A percentile compares a stretch with the other conserved stretches of the same genome.
These are phyloP conservation scores for Conticribra weissflogii DNA, from an alignment of 108 stramenopile species.

Conservation along the genomic window DNA sequence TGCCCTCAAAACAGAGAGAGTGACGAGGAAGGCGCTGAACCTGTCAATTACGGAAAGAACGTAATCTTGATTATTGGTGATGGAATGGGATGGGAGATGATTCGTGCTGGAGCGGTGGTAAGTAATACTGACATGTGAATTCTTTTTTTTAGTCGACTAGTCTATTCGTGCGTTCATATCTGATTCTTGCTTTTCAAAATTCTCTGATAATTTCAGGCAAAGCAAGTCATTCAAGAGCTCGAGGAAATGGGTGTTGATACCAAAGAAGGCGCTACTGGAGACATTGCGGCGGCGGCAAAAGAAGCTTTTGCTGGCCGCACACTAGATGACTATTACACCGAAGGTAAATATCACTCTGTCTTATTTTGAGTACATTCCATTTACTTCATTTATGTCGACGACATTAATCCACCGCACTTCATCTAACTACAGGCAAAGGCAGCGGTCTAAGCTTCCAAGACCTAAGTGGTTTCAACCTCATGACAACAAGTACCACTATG, in stretches of 20 bases:
- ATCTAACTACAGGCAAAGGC: slow-evolving; percentile 33
- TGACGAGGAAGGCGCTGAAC: slow-evolving; percentile 3
- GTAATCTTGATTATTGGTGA: slow-evolving; percentile 67
- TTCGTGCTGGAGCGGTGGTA: slow-evolving; percentile 62
- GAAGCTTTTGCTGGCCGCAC: slow-evolving; percentile 52
- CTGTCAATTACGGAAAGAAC: slow-evolving; percentile 39
- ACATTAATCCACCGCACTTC: too few relatives aligned
- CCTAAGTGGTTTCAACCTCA: slow-evolving; percentile 28
- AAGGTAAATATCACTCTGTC: slow-evolving; percentile 31
- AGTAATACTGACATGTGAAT: background rate
- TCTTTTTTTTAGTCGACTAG: background rate
- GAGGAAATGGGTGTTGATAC: slow-evolving; percentile 51
- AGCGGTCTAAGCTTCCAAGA: slow-evolving; percentile 55
- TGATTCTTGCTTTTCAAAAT: background rate
- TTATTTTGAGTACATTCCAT: background rate
- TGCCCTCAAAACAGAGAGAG: slow-evolving; percentile 9
- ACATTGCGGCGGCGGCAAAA: slow-evolving; percentile 24
- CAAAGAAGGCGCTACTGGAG: slow-evolving; percentile 40
- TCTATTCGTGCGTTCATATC: background rate
- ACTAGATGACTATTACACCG: slow-evolving; percentile 59
- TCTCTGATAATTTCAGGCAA: slow-evolving; percentile 17
- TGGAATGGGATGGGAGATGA: slow-evolving; percentile 74
- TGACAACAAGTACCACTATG: slow-evolving; percentile 50
- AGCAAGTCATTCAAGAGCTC: slow-evolving; percentile 49
- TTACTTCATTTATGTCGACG: too few relatives aligned